Conservation (phyloP, 371 early-diverging fungal species). For the Phascolomyces articulosus region DNA sequence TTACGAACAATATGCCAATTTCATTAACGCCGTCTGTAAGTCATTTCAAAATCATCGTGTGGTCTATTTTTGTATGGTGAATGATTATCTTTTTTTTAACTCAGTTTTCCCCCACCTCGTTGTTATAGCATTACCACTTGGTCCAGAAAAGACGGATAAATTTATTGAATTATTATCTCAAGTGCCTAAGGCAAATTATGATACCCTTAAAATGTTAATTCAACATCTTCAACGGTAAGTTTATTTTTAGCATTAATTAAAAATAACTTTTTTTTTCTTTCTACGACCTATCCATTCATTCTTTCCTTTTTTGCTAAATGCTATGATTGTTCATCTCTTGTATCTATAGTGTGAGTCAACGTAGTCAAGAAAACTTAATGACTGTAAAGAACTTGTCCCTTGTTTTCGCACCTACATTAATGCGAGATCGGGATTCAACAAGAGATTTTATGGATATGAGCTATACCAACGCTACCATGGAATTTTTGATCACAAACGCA, state of each 20-base stretch:
- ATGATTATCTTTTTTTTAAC: no score
- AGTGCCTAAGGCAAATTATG: constrained; percentile 49
- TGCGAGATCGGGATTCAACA: constrained; percentile 69
- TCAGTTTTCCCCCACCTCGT: no score
- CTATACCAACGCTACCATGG: constrained; percentile 75
- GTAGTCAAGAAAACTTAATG: constrained; percentile 77
- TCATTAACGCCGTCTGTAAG: constrained; percentile 69
- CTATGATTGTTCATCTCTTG: no score
- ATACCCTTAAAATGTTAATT: constrained; percentile 40
- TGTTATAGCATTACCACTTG: constrained; percentile 17
- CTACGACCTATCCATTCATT: no score
- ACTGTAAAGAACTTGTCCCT: constrained; percentile 86
- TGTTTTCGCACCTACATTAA: constrained; percentile 91
- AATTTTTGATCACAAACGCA: constrained; percentile 44
- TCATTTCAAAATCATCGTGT: no score
- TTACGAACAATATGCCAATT: constrained; percentile 72
- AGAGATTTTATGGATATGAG: constrained; percentile 82
- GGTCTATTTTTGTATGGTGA: no score
- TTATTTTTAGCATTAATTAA: not conserved
- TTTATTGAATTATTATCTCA: constrained; percentile 26
- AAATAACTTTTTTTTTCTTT: no score
- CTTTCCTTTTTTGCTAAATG: not conserved
- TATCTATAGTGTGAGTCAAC: constrained; percentile 59
- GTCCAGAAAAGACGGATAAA: constrained; percentile 26
- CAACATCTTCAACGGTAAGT: constrained; percentile 44